Evolutionary conservation across 306 rosid genomes (phyloP).

Genomic region (Malus orientalis): DNA sequence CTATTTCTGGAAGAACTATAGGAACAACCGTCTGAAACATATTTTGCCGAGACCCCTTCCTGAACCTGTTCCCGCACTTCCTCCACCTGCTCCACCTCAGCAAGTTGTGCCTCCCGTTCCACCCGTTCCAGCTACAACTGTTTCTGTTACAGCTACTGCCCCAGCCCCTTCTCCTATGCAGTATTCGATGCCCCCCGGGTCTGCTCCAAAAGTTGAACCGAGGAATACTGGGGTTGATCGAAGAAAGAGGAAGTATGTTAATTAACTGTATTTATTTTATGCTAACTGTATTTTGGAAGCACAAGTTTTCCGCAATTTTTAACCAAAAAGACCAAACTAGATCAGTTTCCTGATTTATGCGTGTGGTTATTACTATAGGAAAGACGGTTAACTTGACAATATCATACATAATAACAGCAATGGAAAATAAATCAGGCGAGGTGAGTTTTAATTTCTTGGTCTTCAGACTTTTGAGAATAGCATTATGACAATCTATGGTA

Average conservation of each 20-base stretch:
- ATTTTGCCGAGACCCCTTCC: conserved; percentile 79
- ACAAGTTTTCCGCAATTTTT: neutral
- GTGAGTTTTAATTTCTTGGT: conserved; percentile 11
- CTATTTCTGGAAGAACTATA: conserved; percentile 94
- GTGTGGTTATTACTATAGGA: conserved; percentile 32
- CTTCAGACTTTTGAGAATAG: conserved; percentile 1
- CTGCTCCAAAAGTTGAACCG: conserved; percentile 57
- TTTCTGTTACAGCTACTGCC: conserved; percentile 36
- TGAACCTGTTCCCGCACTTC: conserved; percentile 51
- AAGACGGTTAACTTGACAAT: conserved; percentile 28
- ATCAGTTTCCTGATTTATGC: conserved; percentile 9
- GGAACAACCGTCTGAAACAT: conserved; percentile 87
- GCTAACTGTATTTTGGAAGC: neutral
- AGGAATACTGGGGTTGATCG: conserved; percentile 67
- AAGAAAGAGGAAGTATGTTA: conserved; percentile 74
- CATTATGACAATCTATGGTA: neutral
- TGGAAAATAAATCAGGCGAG: conserved; percentile 8
- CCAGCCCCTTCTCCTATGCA: conserved; percentile 73
- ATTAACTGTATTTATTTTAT: neutral
- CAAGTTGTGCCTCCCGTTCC: conserved; percentile 52
- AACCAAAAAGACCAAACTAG: neutral
- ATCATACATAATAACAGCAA: conserved; percentile 12
- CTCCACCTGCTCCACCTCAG: conserved; percentile 45
- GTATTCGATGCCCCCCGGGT: conserved; percentile 55
- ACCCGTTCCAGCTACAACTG: conserved; percentile 42